A percentile compares a stretch with the other conserved stretches of the same genome.
Evolutionary conservation across 306 rosid species (phyloP).

Genomic region (Sicyos baderoa): DNA sequence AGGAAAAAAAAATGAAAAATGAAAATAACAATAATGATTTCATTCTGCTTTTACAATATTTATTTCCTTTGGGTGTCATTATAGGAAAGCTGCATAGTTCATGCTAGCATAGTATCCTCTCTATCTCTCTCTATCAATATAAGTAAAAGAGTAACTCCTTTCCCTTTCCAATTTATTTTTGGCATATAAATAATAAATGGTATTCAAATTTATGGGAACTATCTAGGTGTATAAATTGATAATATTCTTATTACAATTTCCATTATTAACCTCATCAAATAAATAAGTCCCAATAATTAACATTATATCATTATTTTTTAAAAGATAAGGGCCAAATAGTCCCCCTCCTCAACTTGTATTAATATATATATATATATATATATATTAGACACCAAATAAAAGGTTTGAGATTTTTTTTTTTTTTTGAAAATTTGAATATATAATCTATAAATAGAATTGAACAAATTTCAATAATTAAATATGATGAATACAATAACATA

Average conservation of each 20-base stretch:
- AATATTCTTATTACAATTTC: not conserved
- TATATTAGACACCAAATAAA: no score
- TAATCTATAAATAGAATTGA: no score
- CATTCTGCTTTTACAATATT: not conserved
- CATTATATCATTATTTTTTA: no score
- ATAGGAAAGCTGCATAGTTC: not conserved
- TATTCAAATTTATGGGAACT: conserved; percentile 7
- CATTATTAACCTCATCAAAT: not conserved
- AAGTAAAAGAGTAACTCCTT: conserved; percentile 12
- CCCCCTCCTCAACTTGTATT: no score
- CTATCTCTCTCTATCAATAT: not conserved
- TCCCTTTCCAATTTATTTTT: conserved; percentile 4
- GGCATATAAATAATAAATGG: conserved; percentile 15
- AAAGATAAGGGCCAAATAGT: no score
- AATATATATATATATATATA: no score
- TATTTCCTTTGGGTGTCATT: not conserved
- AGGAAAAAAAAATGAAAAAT: no score
- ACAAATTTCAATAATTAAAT: no score
- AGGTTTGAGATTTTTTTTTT: no score
- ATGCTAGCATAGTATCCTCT: conserved; percentile 4
- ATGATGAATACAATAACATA: no score
- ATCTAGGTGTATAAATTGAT: conserved; percentile 11
- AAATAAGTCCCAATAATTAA: not conserved
- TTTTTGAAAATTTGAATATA: no score
- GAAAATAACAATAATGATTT: not conserved